Evolutionary conservation across 2,329 filamentous ascomycete genomes (phyloP).

Genomic region (Metarhizium anisopliae): DNA sequence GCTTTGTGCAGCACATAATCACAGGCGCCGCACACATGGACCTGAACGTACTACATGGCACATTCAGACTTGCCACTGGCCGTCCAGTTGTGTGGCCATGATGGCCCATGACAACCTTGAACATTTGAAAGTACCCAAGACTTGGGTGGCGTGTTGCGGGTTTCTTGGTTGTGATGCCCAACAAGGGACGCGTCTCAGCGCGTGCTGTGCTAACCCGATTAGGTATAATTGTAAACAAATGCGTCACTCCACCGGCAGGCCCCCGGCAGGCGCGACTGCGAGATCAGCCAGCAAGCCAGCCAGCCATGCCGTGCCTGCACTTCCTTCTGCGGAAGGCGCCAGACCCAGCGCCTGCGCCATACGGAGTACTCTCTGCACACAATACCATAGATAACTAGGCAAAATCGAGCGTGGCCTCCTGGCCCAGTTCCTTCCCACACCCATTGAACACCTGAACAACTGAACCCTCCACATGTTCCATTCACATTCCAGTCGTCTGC

Average conservation of each 20-base stretch:
- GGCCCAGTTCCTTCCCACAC: conserved; percentile 2
- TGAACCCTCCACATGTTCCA: conserved; percentile 4
- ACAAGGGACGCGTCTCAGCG: conserved; percentile 23
- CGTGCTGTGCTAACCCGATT: conserved; percentile 20
- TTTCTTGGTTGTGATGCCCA: conserved; percentile 8
- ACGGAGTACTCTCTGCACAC: no score
- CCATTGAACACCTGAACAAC: conserved; percentile 2
- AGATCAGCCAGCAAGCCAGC: conserved; percentile 5
- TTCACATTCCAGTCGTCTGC: conserved; percentile 6
- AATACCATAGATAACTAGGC: background rate
- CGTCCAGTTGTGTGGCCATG: no score
- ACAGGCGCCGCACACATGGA: no score
- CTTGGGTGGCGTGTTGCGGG: background rate
- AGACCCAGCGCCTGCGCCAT: no score
- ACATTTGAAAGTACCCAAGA: no score
- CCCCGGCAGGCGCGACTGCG: conserved; percentile 9
- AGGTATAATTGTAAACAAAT: conserved; percentile 28
- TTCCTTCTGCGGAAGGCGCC: no score
- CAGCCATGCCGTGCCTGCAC: no score
- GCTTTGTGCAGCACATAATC: background rate
- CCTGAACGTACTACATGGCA: no score
- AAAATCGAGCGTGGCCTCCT: conserved; percentile 4
- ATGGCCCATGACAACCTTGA: no score
- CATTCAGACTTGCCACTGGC: background rate
- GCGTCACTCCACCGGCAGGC: conserved; percentile 19